A percentile compares a stretch with the other conserved stretches of the same genome.
These are phyloP conservation scores for Euphorbia neoarborescens DNA, from an alignment of 441 rosid species.

Conservation along the genomic window DNA sequence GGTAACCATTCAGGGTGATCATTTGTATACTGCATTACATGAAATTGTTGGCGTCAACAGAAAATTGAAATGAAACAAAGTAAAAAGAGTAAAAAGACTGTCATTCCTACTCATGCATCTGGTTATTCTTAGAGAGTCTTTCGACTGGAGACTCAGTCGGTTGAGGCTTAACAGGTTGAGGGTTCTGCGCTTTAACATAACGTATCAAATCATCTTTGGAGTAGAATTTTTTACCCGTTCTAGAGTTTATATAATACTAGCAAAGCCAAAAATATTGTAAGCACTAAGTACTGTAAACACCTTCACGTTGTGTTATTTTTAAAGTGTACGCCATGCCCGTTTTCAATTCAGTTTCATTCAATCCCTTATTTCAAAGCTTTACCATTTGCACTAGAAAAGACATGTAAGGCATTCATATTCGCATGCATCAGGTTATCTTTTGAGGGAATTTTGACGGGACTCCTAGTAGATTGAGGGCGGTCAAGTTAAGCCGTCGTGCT, in stretches of 20 bases:
- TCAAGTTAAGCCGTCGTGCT: too few species aligned
- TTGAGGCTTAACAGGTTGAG: conserved; percentile 14
- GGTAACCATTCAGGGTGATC: conserved; percentile 40
- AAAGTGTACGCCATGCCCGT: neutral
- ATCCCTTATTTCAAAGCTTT: neutral
- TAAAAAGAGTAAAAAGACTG: neutral
- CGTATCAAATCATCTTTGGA: conserved; percentile 43
- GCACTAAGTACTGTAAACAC: conserved; percentile 2
- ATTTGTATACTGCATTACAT: conserved; percentile 14
- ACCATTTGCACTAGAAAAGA: neutral
- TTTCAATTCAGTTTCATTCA: neutral
- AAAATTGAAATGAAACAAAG: conserved; percentile 11
- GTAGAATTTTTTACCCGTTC: conserved; percentile 37
- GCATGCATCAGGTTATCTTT: too few species aligned
- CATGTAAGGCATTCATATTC: too few species aligned
- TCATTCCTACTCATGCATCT: conserved; percentile 21
- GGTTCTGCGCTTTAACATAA: conserved; percentile 20
- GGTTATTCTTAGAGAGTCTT: conserved; percentile 18
- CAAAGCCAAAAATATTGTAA: conserved; percentile 17
- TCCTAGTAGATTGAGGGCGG: too few species aligned
- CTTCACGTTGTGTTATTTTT: neutral
- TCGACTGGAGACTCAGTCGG: neutral
- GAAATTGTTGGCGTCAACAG: too few species aligned
- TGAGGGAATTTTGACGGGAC: too few species aligned
- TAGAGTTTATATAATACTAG: conserved; percentile 41